These are phyloP conservation scores for Mortierella sp. DNA, from an alignment of 371 early-diverging fungal genomes.

Conservation along the genomic window DNA sequence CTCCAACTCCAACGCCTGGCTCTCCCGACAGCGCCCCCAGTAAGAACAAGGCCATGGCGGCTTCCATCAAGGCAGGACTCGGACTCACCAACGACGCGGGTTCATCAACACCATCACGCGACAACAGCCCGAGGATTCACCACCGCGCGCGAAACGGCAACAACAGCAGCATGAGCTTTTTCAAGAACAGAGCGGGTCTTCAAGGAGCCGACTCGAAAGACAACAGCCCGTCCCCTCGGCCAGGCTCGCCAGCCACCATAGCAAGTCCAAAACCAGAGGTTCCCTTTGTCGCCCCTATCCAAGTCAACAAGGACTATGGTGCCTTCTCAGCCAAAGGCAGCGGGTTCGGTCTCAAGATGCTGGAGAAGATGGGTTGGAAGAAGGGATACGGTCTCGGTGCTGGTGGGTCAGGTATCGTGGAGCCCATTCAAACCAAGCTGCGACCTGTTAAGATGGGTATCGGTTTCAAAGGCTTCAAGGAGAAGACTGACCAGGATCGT, in stretches of 20 bases:
- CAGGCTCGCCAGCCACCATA: conserved; percentile 25
- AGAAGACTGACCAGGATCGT: conserved; percentile 69
- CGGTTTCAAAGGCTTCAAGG: conserved; percentile 81
- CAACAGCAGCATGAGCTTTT: conserved; percentile 32
- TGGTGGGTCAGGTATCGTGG: conserved; percentile 86
- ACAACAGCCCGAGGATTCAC: conserved; percentile 7
- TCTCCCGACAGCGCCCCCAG: conserved; percentile 5
- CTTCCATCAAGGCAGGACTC: conserved; percentile 34
- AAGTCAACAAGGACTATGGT: conserved; percentile 81
- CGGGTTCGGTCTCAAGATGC: conserved; percentile 83
- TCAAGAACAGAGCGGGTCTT: conserved; percentile 32
- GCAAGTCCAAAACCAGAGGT: conserved; percentile 29
- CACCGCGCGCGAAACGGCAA: conserved; percentile 12
- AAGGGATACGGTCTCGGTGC: conserved; percentile 85
- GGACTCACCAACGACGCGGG: conserved; percentile 27
- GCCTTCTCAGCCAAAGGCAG: conserved; percentile 80
- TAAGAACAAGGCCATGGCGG: conserved; percentile 34
- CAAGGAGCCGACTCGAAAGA: conserved; percentile 16
- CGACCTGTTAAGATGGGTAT: conserved; percentile 89
- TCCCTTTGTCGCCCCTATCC: conserved; percentile 44
- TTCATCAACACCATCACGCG: not conserved
- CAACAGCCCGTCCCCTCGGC: conserved; percentile 28
- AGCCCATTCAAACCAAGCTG: conserved; percentile 88
- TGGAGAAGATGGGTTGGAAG: conserved; percentile 87
- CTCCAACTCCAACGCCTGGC: not conserved